Evolutionary conservation across 306 rosid species (phyloP), one percentile per base, ranked within the genome.

Genomic region (Rosa lucieae): DNA sequence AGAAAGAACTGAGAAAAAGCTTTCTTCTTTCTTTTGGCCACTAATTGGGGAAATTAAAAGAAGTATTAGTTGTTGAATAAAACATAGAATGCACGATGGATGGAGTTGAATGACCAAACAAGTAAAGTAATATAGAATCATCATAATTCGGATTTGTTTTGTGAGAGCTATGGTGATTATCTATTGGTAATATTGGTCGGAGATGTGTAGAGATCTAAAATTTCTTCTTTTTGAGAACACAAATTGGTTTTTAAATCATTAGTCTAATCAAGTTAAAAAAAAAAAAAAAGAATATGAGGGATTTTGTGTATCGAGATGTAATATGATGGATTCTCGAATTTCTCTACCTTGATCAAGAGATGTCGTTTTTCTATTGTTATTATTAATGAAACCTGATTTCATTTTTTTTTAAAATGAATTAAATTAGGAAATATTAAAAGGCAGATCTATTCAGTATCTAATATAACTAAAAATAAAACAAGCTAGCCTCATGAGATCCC

Each of bases 1-100:
- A 44, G 18, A 32, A 39, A 52, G 18, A 55, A 37, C 46, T 9
- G 49, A 51, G 47, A 8, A n/a, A 52, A 73, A 20, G 15, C 49
- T 53, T 37, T 73, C 47, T 51, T 37, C 73, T 42, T n/a, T 68
- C 52, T n/a, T 68, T 40, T 42, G 73, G 35, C 73, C 73, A 68
- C 15, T 43, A 70, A 70, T 11, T 40, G 43, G 21, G 68, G 23
- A 9, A n/a, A 2, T 37, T 14, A 37, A 70, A 52, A 11, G 18
- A 51, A 72, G 62, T 20, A 37, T 6, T 18, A 74, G 42, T 21
- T 56, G 68, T 74, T 6, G 52, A 40, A 74, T 40, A 13, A 55
- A 55, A 56, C 47, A 74, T 52, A 40, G 39, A 51, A 72, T 3
- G 63, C 29, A 32, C 8, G 14, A 10, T 72, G 29, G 14, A 10